Base-by-base conservation (phyloP, 2,329 filamentous ascomycete species). In the Exophiala oligosperma region DNA sequence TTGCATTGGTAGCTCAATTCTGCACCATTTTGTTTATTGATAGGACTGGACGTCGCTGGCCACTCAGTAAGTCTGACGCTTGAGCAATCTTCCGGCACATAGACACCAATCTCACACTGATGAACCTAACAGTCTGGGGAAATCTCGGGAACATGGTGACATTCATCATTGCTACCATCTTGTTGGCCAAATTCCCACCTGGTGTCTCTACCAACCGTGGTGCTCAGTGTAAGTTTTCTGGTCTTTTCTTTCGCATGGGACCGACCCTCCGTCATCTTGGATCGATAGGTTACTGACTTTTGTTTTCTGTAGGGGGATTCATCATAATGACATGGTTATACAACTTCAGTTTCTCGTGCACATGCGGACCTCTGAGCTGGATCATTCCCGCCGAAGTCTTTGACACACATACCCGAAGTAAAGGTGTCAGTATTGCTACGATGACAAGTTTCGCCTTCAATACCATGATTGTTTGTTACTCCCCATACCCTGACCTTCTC, bases 241-340 rank as follows among this genome's bases (percentile, higher is more conserved):
- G 6, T 8, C 32, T 9, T 9, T 2, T 11, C 17, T 17, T 17
- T 17, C 17, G 17, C 17, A 17, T 17, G 17, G 17, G 17, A 17
- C 17, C 17, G 17, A 17, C 17, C 17, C 17, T 17, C 17, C 32
- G 32, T 35, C 32, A 9, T 35, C 32, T 17, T 35, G 32, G 7
- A 35, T 11, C 8, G 4, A 35, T 29, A 9, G 11, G 32, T 6
- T 8, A 35, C 32, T 35, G 32, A 35, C 32, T 35, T 2, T 35
- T 6, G 1, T 17, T 9, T 11, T 35, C 26, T 8, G 9, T 35
- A 35, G 32, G 87, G 86, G 88, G 84, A 1, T 93, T 92, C 73
- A 92, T 92, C 61, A 78, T 83, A 56, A 81, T 85, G 66, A 92
- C 89, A 1, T 92, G 89, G 89, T 70, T 90, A 1, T 92, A 90